Evolutionary conservation across 106 monocot species (phyloP), one percentile per base, ranked within the genome.

Genomic region (Iris macrosiphon): DNA sequence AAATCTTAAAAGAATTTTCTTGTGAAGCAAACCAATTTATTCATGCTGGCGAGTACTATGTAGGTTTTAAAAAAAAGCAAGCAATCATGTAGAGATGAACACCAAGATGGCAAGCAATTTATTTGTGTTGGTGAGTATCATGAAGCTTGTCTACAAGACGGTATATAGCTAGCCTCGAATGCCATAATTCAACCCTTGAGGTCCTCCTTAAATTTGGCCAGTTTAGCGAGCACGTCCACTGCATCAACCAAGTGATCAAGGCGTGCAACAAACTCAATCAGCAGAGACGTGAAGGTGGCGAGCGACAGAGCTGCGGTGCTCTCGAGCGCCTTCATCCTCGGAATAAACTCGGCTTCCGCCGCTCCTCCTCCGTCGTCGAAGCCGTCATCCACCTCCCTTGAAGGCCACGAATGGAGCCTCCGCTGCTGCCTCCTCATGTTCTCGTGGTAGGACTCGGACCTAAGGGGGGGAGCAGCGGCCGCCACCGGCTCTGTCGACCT

Each of bases 231-330:
- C 30, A 58, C 64, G 25, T 81, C 77, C 8, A 71, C 73, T 15
- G 81, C 86, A 31, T 77, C 86, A 29, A 87, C 86, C 72, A 81
- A 67, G 67, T 81, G 81, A 41, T 87, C 81, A 46, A 87, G 86
- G 55, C 86, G 50, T 8, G 81, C 86, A 5, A 87, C 81, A 61
- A 87, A 78, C 48, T 87, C 86, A 24, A 87, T 81, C 17, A 87
- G 66, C 42, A 87, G 60, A 14, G 81, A 87, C n/a, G 77, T 56
- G 45, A 87, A 87, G 1, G 86, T 81, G 3, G 71, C 81, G 0
- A 87, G 62, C 2, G 81, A 87, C 56, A 87, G 45, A 0, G 81
- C 49, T 0, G 81, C 43, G 1, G 86, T 81, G 77, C 77, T 87
- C 37, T 87, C 86, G 9, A 77, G 38, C 0, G 86, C 48, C 2